Evolutionary conservation across 306 rosid genomes (phyloP).

Genomic region (Inga leiocalycina): DNA sequence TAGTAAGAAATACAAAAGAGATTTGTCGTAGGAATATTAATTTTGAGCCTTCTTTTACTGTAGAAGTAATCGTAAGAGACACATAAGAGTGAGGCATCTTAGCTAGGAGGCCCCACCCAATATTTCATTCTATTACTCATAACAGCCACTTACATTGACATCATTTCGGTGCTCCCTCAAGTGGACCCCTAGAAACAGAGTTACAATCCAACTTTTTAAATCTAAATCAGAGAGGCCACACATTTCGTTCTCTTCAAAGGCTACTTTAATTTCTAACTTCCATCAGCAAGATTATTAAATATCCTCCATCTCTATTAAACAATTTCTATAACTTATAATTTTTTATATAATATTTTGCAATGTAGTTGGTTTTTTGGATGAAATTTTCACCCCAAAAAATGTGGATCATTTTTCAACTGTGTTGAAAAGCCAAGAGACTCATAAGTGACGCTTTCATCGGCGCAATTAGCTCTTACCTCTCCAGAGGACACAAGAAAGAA

Average conservation of each 20-base stretch:
- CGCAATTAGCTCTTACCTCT: neutral
- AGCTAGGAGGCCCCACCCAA: neutral
- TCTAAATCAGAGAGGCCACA: neutral
- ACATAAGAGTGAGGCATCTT: neutral
- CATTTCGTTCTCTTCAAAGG: neutral
- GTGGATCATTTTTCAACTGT: neutral
- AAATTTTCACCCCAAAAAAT: neutral
- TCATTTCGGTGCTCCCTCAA: too few relatives aligned
- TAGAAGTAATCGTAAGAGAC: neutral
- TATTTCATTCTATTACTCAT: too few relatives aligned
- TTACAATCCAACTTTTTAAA: too few relatives aligned
- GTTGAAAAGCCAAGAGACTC: neutral
- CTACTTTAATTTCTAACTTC: neutral
- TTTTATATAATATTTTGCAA: neutral
- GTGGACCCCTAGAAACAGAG: too few relatives aligned
- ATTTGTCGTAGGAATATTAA: neutral
- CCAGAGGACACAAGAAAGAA: neutral
- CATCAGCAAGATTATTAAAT: neutral
- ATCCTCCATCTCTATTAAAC: neutral
- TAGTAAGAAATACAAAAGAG: neutral
- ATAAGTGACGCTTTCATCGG: neutral
- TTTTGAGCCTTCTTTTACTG: neutral
- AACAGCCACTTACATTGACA: too few relatives aligned
- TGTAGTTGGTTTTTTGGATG: neutral
- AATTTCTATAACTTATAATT: neutral